Conservation (phyloP, 1,284 basidiomycete species). For the Kalmanozyma brasiliensis region DNA sequence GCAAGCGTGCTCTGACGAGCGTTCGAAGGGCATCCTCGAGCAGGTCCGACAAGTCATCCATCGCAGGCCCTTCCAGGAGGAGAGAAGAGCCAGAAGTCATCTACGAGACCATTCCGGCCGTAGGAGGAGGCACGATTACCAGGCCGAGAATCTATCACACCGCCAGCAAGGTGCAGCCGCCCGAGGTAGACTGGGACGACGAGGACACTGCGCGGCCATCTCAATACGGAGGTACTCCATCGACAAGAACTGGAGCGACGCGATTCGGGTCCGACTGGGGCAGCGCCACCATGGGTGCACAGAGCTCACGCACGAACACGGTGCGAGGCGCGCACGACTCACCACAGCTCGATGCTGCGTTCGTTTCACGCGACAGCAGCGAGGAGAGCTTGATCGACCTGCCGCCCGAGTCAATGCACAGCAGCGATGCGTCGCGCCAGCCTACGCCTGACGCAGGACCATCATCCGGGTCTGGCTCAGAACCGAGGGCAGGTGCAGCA, state of each 20-base stretch:
- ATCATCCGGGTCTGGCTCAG: constrained; percentile 25
- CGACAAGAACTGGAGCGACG: constrained; percentile 41
- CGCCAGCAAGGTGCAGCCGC: constrained; percentile 73
- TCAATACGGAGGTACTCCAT: constrained; percentile 40
- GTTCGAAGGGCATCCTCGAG: constrained; percentile 23
- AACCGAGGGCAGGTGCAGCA: constrained; percentile 6
- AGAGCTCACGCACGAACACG: constrained; percentile 47
- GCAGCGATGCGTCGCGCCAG: constrained; percentile 37
- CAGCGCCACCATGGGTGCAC: constrained; percentile 43
- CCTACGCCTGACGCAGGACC: constrained; percentile 13
- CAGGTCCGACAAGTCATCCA: constrained; percentile 17
- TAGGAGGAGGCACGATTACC: constrained; percentile 80
- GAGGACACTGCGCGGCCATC: constrained; percentile 46
- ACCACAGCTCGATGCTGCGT: constrained; percentile 31
- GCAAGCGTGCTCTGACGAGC: constrained; percentile 20
- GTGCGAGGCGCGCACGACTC: constrained; percentile 31
- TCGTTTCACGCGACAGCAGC: constrained; percentile 35
- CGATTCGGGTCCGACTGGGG: constrained; percentile 44
- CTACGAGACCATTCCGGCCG: constrained; percentile 79
- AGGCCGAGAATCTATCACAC: constrained; percentile 80
- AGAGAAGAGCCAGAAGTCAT: constrained; percentile 35
- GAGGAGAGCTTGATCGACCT: constrained; percentile 45
- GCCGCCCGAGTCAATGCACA: constrained; percentile 43
- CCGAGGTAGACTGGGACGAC: constrained; percentile 53
- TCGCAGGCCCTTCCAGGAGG: constrained; percentile 9